Base-by-base conservation (phyloP, 495 filamentous ascomycete species). In the Annulohypoxylon bovei region DNA sequence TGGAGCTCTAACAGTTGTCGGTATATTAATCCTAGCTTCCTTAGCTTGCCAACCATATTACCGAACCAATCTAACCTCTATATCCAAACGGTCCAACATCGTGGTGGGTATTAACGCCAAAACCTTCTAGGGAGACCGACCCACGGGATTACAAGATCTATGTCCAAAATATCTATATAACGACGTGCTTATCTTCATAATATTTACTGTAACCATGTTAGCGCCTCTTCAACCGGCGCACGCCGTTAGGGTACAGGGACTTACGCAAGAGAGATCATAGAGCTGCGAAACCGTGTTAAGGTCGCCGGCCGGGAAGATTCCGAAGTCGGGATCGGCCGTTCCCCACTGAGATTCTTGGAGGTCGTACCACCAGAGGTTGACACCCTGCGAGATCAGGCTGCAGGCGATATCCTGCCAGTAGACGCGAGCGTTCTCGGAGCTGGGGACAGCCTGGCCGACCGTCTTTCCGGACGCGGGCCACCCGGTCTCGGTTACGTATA, bases 401-500 rank as follows among this genome's bases (percentile, higher is more conserved):
- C 92, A 95, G 30, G 84, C 90, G 64, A 92, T 88, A 50, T 88
- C 77, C 68, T 91, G 84, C 90, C 91, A 95, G 82, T 89, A 95
- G 40, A 78, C 84, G 80, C 91, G 84, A 40, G 91, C 89, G 77
- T 94, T 94, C 35, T 77, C 81, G 28, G 75, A 33, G 62, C 77
- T 87, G 46, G 92, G 82, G 12, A 88, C 84, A 69, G 88, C 92
- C 28, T 85, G 75, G 71, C 84, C 85, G 68, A 84, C 76, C 4
- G 79, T 82, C 25, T 80, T 72, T 25, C 92, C 92, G 63, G 78
- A 82, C 5, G 90, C 87, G 59, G 92, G 92, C 90, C 90, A 93
- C 47, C 92, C 92, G 50, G 92, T 94, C 85, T 95, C 92, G 44
- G 92, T 94, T 62, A 94, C 86, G 85, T 91, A 92, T 72, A 95